phyloP scores from a whole-genome alignment of 441 rosid species.

The Cnidoscolus chayamansa region DNA sequence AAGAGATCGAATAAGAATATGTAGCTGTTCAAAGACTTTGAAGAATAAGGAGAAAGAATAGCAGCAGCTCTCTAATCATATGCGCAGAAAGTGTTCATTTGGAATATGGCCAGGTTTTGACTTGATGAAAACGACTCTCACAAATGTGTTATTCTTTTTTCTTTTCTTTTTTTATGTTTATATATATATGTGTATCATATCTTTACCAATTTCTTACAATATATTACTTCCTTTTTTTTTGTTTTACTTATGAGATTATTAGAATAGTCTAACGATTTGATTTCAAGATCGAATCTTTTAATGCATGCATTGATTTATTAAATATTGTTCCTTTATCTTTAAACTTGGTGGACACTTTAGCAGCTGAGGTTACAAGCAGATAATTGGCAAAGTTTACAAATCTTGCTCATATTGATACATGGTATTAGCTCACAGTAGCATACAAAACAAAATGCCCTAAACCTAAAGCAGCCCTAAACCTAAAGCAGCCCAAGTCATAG shows the following conservation, averaged over 20 bases:
- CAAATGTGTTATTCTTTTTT: background rate
- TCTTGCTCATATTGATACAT: background rate
- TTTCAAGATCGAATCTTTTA: too few species aligned
- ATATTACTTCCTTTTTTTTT: too few species aligned
- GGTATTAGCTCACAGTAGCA: background rate
- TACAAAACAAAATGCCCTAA: background rate
- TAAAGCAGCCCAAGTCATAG: background rate
- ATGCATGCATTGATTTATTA: too few species aligned
- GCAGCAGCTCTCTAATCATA: constrained; percentile 22
- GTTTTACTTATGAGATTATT: too few species aligned
- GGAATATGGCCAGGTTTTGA: constrained; percentile 30
- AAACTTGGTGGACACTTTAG: too few species aligned
- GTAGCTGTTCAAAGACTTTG: background rate
- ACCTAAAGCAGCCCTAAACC: background rate
- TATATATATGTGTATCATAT: background rate
- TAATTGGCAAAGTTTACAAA: background rate
- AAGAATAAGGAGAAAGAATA: constrained; percentile 6
- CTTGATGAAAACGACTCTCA: constrained; percentile 27
- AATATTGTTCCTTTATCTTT: too few species aligned
- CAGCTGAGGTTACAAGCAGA: too few species aligned
- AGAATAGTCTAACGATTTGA: too few species aligned
- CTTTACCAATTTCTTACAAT: background rate
- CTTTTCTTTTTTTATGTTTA: background rate
- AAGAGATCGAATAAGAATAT: constrained; percentile 25
- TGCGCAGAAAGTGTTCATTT: constrained; percentile 30